Evolutionary conservation across 73 alveolate genomes (phyloP).

Genomic region (Urostyla sp.): DNA sequence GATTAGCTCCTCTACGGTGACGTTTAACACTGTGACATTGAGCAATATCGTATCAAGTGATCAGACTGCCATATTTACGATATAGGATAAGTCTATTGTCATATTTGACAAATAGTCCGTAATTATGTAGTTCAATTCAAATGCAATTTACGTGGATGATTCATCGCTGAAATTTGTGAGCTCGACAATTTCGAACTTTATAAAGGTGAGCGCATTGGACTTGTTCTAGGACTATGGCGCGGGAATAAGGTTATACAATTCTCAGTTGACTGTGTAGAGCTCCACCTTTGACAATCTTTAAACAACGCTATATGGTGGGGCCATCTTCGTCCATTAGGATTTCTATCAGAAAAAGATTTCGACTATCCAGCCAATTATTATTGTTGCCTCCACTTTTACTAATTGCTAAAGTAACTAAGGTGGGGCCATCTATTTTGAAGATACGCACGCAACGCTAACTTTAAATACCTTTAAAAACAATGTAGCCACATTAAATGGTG

Average conservation of each 20-base stretch:
- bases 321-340: conserved; percentile 7
- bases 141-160: background rate
- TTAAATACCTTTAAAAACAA: background rate
- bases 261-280: background rate
- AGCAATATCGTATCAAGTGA: background rate
- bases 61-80: background rate
- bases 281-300: background rate
- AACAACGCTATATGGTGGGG: conserved; percentile 4
- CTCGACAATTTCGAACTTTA: background rate
- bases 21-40: background rate
- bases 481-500: conserved; percentile 1
- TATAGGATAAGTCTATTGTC: background rate
- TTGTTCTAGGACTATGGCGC: background rate
- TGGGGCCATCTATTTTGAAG: conserved; percentile 19
- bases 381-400: background rate
- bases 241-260: background rate
- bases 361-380: background rate
- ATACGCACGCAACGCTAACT: background rate
- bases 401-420: background rate
- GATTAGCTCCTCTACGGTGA: background rate
- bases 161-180: background rate
- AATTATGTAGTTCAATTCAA: background rate
- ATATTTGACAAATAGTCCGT: background rate
- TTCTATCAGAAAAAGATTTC: background rate
- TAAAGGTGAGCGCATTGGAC: background rate